Evolutionary conservation across 352 stramenopile species (phyloP), one percentile per base, ranked within the genome.

Genomic region (Phytophthora sojae): DNA sequence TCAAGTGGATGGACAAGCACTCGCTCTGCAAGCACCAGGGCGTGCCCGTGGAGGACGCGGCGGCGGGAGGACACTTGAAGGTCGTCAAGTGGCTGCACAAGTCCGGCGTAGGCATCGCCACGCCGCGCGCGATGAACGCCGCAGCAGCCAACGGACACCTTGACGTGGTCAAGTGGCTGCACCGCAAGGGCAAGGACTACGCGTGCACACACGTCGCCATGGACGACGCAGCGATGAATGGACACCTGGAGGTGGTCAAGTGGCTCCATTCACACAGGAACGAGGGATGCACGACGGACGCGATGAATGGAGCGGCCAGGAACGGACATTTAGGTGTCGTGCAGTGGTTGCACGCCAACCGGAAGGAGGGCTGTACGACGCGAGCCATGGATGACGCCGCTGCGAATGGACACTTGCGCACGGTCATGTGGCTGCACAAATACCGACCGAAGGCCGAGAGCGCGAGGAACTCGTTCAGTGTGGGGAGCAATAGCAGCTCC

Each of bases 381-480:
- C 45, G 58, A 8, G 80, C 80, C 1, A 85, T 87, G 66, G 75
- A 82, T n/a, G 49, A 64, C 2, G 80, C 80, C 6, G 80, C 80
- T 6, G 53, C 72, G 0, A 76, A 75, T 26, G 72, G 80, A 2
- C 70, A 83, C 23, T 29, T 85, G 3, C 68, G 69, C 8, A 72
- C 82, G 2, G 29, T 83, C 4, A 67, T 73, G 57, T 87, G 74
- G 74, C 58, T 87, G 23, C 42, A 72, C 35, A 67, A 77, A 7
- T 64, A 79, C 32, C 47, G 64, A 35, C 25, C 69, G n/a, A 71
- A 44, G 15, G 23, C 51, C 6, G 61, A 71, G 7, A 64, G 32
- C 29, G 57, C 42, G 12, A 64, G 63, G 14, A 57, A 44, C 9
- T 73, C 54, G 11, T 47, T 35, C 9, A 74, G 49, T 53, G 65